Percentiles rank a stretch among this genome's conserved stretches.
Conservation (phyloP, 306 rosid species). For the Rosa chinensis region DNA sequence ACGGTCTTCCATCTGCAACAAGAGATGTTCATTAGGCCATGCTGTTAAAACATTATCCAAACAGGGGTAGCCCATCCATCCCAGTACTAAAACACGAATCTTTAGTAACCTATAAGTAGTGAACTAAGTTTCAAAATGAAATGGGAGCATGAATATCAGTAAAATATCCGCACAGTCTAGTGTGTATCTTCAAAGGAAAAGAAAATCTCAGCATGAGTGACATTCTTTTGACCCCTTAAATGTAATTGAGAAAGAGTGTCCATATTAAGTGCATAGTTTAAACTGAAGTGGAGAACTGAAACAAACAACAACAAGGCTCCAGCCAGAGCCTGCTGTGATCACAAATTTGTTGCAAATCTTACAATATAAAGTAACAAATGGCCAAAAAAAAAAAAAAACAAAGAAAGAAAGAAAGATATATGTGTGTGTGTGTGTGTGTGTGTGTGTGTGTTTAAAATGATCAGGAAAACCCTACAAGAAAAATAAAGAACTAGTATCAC, state of each 20-base stretch:
- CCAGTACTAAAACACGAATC: neutral
- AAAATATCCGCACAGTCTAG: neutral
- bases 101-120: neutral
- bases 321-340: slow-evolving; percentile 14
- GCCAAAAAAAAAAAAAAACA: neutral
- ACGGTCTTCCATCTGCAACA: slow-evolving; percentile 65
- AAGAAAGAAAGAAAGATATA: too few relatives aligned
- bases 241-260: slow-evolving; percentile 4
- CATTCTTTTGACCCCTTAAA: slow-evolving; percentile 3
- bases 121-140: neutral
- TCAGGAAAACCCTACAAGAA: slow-evolving; percentile 13
- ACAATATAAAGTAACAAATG: neutral
- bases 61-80: neutral
- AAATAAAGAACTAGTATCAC: slow-evolving; percentile 28
- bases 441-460: neutral
- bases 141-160: neutral
- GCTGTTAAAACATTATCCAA: slow-evolving; percentile 14
- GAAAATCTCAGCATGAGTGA: neutral
- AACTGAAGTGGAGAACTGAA: slow-evolving; percentile 1
- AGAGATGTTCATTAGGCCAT: slow-evolving; percentile 32
- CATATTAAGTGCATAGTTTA: neutral
- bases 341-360: slow-evolving; percentile 15
- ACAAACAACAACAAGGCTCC: neutral
- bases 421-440: neutral
- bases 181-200: neutral